phyloP scores from a whole-genome alignment of 768 basidiomycete species.

The Naematelia encephala region DNA sequence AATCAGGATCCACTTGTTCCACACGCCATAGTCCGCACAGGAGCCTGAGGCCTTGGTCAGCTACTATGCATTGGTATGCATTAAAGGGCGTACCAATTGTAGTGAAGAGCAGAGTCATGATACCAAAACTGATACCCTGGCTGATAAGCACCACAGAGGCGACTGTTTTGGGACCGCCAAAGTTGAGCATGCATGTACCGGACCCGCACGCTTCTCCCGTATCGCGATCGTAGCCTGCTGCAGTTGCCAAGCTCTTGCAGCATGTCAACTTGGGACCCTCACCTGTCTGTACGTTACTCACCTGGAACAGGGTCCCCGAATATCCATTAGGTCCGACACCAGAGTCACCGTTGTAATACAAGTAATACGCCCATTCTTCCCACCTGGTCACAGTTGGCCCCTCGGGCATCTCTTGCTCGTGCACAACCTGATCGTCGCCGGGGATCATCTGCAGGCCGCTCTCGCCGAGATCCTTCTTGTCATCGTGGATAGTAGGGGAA shows the following conservation, averaged over 20 bases:
- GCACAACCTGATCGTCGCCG: neutral
- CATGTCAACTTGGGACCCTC: neutral
- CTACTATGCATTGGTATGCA: neutral
- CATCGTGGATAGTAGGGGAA: slow-evolving; percentile 50
- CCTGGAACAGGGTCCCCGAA: slow-evolving; percentile 72
- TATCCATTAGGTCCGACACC: slow-evolving; percentile 51
- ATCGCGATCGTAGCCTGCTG: slow-evolving; percentile 6
- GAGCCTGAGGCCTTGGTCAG: neutral
- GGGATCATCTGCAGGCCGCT: neutral
- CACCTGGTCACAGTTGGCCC: slow-evolving; percentile 1
- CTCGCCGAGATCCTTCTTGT: neutral
- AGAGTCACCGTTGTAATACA: slow-evolving; percentile 19
- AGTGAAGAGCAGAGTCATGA: slow-evolving; percentile 71
- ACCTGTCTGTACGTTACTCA: slow-evolving; percentile 62
- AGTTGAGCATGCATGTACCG: slow-evolving; percentile 4
- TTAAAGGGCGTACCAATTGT: slow-evolving; percentile 58
- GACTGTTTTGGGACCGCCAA: slow-evolving; percentile 50
- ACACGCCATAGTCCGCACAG: slow-evolving; percentile 69
- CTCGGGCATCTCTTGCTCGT: slow-evolving; percentile 10
- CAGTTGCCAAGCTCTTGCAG: slow-evolving; percentile 6
- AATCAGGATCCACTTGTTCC: slow-evolving; percentile 76
- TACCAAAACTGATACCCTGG: slow-evolving; percentile 72
- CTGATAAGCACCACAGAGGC: slow-evolving; percentile 73
- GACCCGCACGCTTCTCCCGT: slow-evolving; percentile 7
- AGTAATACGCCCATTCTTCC: slow-evolving; percentile 10